Conservation (phyloP, 2,329 filamentous ascomycete species). For the Aspergillus quadrilineatus region DNA sequence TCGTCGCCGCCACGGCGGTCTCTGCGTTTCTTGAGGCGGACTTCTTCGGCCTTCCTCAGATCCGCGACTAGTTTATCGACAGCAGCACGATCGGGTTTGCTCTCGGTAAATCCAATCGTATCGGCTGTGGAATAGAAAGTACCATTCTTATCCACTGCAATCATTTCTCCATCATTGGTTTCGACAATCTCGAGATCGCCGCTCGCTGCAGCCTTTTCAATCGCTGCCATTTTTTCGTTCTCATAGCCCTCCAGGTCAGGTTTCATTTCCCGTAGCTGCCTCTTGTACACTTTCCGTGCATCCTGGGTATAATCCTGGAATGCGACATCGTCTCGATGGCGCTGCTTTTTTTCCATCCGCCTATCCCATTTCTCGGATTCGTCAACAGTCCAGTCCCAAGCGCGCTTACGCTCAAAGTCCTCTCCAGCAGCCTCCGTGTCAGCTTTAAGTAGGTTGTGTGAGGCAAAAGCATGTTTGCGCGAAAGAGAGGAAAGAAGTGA, state of each 20-base stretch:
- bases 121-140: slow-evolving; percentile 88
- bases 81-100: slow-evolving; percentile 81
- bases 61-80: slow-evolving; percentile 86
- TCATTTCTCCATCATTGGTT: slow-evolving; percentile 89
- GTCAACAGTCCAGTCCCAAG: slow-evolving; percentile 98
- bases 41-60: slow-evolving; percentile 83
- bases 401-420: slow-evolving; percentile 95
- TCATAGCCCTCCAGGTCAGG: slow-evolving; percentile 83
- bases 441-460: slow-evolving; percentile 89
- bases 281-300: slow-evolving; percentile 89
- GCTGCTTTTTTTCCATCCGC: slow-evolving; percentile 79
- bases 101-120: slow-evolving; percentile 75
- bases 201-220: slow-evolving; percentile 78
- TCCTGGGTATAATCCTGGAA: slow-evolving; percentile 89
- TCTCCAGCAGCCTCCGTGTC: slow-evolving; percentile 81
- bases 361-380: slow-evolving; percentile 94
- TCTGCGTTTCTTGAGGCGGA: slow-evolving; percentile 78
- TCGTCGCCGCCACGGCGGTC: slow-evolving; percentile 80
- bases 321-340: slow-evolving; percentile 77
- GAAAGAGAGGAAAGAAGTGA: slow-evolving; percentile 74
- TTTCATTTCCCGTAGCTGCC: slow-evolving; percentile 74
- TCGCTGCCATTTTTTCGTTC: slow-evolving; percentile 76
- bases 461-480: slow-evolving; percentile 81
- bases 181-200: slow-evolving; percentile 92
- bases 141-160: slow-evolving; percentile 88